phyloP scores from a whole-genome alignment of 2,329 filamentous ascomycete genomes.

The Berkeleyomyces rouxiae region DNA sequence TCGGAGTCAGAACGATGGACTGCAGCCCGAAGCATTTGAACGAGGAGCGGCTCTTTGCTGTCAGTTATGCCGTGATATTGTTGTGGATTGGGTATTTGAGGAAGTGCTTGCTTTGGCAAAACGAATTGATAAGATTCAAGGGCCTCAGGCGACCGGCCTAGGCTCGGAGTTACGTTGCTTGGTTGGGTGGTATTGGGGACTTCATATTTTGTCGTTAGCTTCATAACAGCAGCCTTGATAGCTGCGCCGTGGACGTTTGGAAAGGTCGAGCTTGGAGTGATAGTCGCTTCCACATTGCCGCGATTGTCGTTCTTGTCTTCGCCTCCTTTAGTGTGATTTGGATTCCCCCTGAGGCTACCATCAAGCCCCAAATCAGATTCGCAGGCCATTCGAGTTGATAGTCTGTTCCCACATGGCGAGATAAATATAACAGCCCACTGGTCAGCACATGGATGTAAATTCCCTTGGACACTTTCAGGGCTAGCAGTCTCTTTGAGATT shows the following conservation, averaged over 20 bases:
- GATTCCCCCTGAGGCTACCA: background rate
- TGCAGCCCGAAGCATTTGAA: slow-evolving; percentile 61
- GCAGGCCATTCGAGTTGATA: slow-evolving; percentile 58
- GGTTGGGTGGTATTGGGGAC: slow-evolving; percentile 32
- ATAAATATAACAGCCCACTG: slow-evolving; percentile 72
- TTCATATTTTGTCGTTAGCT: slow-evolving; percentile 68
- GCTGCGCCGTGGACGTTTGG: slow-evolving; percentile 44
- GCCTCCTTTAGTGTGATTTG: background rate
- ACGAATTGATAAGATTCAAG: background rate
- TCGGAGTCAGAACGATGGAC: slow-evolving; percentile 61
- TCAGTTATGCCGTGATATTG: background rate
- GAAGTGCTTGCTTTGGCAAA: background rate
- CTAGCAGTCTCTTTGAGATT: slow-evolving; percentile 55
- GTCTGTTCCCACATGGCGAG: slow-evolving; percentile 50
- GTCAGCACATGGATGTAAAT: slow-evolving; percentile 65
- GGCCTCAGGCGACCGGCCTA: too few species aligned
- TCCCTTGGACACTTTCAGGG: slow-evolving; percentile 44
- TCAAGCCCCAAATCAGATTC: slow-evolving; percentile 47
- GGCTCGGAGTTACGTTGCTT: background rate
- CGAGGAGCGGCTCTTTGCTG: slow-evolving; percentile 33
- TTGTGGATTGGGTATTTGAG: background rate
- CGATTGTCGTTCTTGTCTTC: slow-evolving; percentile 31
- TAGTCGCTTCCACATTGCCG: background rate
- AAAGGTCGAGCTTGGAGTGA: background rate
- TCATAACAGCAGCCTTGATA: slow-evolving; percentile 66